Conservation (phyloP, 306 rosid species). For the Rubus idaeus region DNA sequence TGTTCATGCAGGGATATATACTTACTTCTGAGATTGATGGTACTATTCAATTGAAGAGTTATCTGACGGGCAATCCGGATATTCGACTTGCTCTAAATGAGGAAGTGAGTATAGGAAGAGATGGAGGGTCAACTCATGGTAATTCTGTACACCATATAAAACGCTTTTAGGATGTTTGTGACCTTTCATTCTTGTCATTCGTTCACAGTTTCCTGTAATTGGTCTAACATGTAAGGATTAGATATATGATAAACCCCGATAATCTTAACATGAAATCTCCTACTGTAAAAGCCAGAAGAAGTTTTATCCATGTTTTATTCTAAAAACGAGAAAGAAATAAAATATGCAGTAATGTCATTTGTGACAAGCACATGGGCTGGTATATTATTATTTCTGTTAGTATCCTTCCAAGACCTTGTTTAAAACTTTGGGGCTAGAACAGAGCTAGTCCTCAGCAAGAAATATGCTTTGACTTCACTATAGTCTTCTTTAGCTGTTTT, state of each 20-base stretch:
- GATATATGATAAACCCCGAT: not conserved
- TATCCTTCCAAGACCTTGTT: not conserved
- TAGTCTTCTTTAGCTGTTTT: not conserved
- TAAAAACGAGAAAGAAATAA: not conserved
- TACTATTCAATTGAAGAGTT: conserved; percentile 98
- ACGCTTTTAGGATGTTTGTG: not conserved
- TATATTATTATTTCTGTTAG: not conserved
- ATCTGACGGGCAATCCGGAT: conserved; percentile 89
- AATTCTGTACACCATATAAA: conserved; percentile 12
- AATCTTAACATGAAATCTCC: not conserved
- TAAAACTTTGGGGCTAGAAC: not conserved
- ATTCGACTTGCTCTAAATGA: conserved; percentile 89
- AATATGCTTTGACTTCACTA: not conserved
- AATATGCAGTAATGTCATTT: not conserved
- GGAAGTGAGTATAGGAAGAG: conserved; percentile 78
- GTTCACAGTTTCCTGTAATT: not conserved
- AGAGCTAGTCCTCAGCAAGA: not conserved
- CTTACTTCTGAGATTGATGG: conserved; percentile 98
- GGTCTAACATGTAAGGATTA: not conserved
- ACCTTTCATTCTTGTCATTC: not conserved
- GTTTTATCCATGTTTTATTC: not conserved
- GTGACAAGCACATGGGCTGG: not conserved
- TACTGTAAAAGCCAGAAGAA: not conserved
- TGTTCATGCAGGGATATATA: conserved; percentile 69
- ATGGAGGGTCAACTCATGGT: conserved; percentile 56